Conservation (phyloP, 1,284 basidiomycete species). For the Ustilago esculenta region DNA sequence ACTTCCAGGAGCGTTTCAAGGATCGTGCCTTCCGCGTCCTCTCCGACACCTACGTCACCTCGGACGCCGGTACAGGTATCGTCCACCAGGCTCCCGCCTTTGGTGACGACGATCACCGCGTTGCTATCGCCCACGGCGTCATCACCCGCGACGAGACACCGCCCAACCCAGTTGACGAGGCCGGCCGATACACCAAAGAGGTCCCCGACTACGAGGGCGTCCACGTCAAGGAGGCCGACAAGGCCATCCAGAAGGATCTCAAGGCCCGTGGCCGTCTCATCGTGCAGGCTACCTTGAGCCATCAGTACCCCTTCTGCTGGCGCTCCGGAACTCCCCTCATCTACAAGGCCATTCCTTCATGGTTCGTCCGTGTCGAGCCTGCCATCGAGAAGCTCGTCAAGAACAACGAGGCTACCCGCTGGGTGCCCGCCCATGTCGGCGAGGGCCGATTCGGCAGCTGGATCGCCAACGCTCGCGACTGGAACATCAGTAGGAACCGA, state of each 20-base stretch:
- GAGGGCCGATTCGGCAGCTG: conserved; percentile 96
- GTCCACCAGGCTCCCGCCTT: conserved; percentile 99
- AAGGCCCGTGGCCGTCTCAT: conserved; percentile 89
- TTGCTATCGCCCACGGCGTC: conserved; percentile 85
- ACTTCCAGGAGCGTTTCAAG: conserved; percentile 93
- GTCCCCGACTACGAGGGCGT: conserved; percentile 90
- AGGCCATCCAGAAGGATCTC: conserved; percentile 89
- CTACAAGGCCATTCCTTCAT: conserved; percentile 93
- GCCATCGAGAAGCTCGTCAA: conserved; percentile 85
- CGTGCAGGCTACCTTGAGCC: conserved; percentile 84
- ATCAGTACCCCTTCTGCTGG: conserved; percentile 96
- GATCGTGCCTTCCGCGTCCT: conserved; percentile 91
- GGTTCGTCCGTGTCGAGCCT: conserved; percentile 92
- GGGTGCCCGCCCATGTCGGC: conserved; percentile 91
- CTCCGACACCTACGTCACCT: conserved; percentile 91
- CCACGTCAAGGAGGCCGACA: conserved; percentile 94
- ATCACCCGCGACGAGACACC: conserved; percentile 87
- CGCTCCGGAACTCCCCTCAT: conserved; percentile 94
- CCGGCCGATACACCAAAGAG: conserved; percentile 85
- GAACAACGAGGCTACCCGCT: conserved; percentile 90
- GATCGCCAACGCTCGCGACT: conserved; percentile 96
- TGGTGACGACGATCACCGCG: conserved; percentile 97
- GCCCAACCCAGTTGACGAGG: conserved; percentile 93
- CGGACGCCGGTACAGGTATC: conserved; percentile 93
- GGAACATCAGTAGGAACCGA: conserved; percentile 98